phyloP scores from a whole-genome alignment of 257 asterid genomes.

The Forsythia suspensa region DNA sequence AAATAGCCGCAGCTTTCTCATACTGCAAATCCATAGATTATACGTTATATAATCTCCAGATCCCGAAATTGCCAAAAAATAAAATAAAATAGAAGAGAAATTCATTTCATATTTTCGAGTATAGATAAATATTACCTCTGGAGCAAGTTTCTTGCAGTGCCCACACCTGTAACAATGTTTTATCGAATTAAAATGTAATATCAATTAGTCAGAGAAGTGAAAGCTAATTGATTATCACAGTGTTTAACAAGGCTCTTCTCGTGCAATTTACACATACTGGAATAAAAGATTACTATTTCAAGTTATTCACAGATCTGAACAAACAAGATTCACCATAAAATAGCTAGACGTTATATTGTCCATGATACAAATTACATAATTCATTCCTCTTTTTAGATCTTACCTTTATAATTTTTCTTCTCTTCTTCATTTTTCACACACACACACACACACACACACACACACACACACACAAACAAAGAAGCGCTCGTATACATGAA shows the following conservation, averaged over 20 bases:
- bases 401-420: neutral
- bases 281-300: neutral
- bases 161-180: conserved; percentile 56
- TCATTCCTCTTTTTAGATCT: neutral
- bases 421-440: no score
- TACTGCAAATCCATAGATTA: conserved; percentile 46
- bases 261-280: neutral
- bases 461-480: no score
- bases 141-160: conserved; percentile 77
- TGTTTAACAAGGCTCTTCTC: neutral
- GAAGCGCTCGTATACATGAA: no score
- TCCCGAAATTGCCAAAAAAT: neutral
- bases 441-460: no score
- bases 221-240: neutral
- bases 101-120: neutral
- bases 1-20: conserved; percentile 85
- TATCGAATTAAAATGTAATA: no score
- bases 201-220: conserved; percentile 5
- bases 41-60: neutral
- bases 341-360: no score
- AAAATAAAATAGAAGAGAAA: neutral
- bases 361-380: no score
- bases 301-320: conserved; percentile 1
- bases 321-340: neutral
- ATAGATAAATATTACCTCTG: conserved; percentile 49